Percentiles rank a stretch among this genome's conserved stretches.
Evolutionary conservation across 2,329 filamentous ascomycete species (phyloP).

Genomic region (Domatiomyces globalis): DNA sequence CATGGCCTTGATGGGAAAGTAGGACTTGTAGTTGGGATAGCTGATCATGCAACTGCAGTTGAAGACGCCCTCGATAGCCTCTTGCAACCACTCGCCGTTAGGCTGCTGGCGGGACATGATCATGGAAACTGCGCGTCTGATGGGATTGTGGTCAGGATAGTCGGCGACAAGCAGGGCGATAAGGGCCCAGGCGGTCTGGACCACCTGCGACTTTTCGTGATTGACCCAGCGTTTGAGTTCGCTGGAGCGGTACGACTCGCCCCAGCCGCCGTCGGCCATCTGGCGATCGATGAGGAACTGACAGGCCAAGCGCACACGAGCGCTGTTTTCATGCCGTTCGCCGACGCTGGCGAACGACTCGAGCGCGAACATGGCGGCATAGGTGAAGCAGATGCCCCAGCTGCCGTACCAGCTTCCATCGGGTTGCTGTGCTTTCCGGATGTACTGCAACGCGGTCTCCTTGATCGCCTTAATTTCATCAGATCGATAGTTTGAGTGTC

Average conservation of each 20-base stretch:
- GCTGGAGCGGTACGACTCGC: constrained; percentile 80
- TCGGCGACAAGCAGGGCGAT: constrained; percentile 70
- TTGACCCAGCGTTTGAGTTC: constrained; percentile 64
- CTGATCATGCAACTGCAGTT: constrained; percentile 86
- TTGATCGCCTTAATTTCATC: constrained; percentile 64
- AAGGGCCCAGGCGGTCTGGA: constrained; percentile 85
- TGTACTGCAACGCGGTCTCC: constrained; percentile 61
- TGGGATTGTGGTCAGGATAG: constrained; percentile 59
- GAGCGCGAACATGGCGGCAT: constrained; percentile 89
- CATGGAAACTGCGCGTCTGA: constrained; percentile 61
- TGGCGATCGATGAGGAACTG: constrained; percentile 77
- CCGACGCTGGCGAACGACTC: constrained; percentile 71
- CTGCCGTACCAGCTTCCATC: constrained; percentile 97
- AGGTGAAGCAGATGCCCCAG: constrained; percentile 98
- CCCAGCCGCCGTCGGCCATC: constrained; percentile 84
- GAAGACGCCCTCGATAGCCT: constrained; percentile 94
- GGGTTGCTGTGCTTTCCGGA: constrained; percentile 58
- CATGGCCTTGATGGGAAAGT: constrained; percentile 83
- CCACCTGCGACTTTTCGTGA: constrained; percentile 63
- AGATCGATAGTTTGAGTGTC: constrained; percentile 62
- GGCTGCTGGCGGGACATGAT: constrained; percentile 72
- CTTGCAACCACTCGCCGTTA: constrained; percentile 91
- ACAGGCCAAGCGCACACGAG: constrained; percentile 58
- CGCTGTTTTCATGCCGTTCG: constrained; percentile 64
- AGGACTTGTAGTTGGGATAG: constrained; percentile 98